Base-by-base conservation (phyloP, 116 monocot genomes). In the Trichopus zeylanicus region DNA sequence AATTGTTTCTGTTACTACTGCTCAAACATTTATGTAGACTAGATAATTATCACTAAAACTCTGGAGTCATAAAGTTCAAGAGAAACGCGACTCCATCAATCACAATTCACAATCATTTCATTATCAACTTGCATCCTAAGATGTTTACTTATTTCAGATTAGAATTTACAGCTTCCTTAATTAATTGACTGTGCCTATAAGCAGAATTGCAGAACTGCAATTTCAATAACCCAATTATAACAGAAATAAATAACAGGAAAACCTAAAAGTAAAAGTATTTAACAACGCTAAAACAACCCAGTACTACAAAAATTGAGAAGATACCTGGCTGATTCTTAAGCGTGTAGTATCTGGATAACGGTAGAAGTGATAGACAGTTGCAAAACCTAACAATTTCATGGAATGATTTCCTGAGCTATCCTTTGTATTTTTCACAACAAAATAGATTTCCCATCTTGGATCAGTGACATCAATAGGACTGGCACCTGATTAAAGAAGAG, bases 381-480 rank as follows among this genome's bases (percentile, higher is more conserved):
- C 57, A 78, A 98, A 98, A 56, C 98, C 98, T 51, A 98, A 82
- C 31, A 86, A 48, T 6, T 58, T 22, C n/a, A 67, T 30, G 46
- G 51, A 34, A 29, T 51, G 46, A 18, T 72, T 69, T 18, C 74
- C 79, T 15, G 77, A 63, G 0, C 62, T 39, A 61, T 69, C 64
- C 12, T 26, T 33, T 42, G 46, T 61, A 49, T 80, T 85, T 67
- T 80, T 82, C 32, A 80, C 82, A 47, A 72, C 61, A 55, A 91
- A 70, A 80, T 78, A 80, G 27, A 98, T 85, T 34, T 88, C 91
- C 98, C 98, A 98, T 63, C 66, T 62, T 75, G 87, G 82, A 73
- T 98, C 91, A 49, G 76, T 77, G 30, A 98, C 63, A 68, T 98
- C 98, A 68, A 91, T 62, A 39, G 98, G 77, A 0, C 68, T 80